Percentiles rank a stretch among this genome's conserved stretches.
These are phyloP conservation scores for Megacollybia platyphylla DNA, from an alignment of 1,284 basidiomycete genomes.

Conservation along the genomic window DNA sequence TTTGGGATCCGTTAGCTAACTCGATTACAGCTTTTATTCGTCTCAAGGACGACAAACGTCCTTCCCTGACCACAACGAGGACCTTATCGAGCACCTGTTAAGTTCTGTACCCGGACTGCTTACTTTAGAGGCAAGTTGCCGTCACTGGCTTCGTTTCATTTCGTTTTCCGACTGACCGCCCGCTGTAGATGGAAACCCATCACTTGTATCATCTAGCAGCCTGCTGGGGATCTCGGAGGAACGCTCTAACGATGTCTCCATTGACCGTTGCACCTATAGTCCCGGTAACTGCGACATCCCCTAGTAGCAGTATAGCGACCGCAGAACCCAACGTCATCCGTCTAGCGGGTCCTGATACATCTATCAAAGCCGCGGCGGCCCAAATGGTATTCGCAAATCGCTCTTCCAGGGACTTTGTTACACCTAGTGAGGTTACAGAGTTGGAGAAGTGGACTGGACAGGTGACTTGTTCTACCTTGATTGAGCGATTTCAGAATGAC, in stretches of 20 bases:
- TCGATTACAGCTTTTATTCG: conserved; percentile 58
- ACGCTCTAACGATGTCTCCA: conserved; percentile 13
- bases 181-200: conserved; percentile 67
- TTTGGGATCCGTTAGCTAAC: not conserved
- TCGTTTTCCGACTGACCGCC: conserved; percentile 2
- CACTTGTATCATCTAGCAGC: conserved; percentile 64
- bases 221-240: conserved; percentile 33
- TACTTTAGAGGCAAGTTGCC: conserved; percentile 49
- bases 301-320: conserved; percentile 15
- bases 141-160: conserved; percentile 1
- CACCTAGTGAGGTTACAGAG: conserved; percentile 49
- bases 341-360: conserved; percentile 19
- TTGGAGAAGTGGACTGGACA: conserved; percentile 61
- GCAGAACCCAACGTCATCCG: conserved; percentile 12
- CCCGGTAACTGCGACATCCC: conserved; percentile 20
- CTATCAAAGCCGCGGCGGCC: conserved; percentile 63
- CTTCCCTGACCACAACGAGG: conserved; percentile 64
- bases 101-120: conserved; percentile 34
- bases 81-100: conserved; percentile 48
- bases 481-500: not conserved
- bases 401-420: conserved; percentile 65
- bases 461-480: conserved; percentile 19
- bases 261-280: conserved; percentile 31
- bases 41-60: conserved; percentile 74
- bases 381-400: conserved; percentile 83